phyloP scores from a whole-genome alignment of 306 rosid species.

The Cucumis sativus region DNA sequence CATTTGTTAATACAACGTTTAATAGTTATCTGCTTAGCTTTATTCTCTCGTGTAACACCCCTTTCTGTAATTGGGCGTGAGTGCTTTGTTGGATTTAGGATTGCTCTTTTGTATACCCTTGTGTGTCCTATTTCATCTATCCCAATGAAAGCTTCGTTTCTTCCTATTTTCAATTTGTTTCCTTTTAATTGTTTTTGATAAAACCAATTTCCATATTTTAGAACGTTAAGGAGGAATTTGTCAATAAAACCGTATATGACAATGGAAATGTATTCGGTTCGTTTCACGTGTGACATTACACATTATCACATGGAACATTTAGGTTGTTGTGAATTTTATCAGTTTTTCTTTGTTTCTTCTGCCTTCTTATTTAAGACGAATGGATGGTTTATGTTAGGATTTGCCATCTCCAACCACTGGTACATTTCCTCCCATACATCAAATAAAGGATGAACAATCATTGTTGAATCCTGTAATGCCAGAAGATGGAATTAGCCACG shows the following conservation, averaged over 20 bases:
- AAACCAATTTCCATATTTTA: neutral
- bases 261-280: neutral
- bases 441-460: conserved; percentile 17
- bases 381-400: conserved; percentile 26
- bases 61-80: too few species aligned
- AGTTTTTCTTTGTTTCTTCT: neutral
- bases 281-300: neutral
- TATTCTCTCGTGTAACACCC: too few species aligned
- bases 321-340: neutral
- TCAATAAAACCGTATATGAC: neutral
- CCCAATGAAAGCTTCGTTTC: too few species aligned
- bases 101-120: too few species aligned
- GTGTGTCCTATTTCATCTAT: too few species aligned
- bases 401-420: conserved; percentile 86
- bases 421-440: conserved; percentile 29
- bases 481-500: conserved; percentile 18
- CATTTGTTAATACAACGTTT: too few species aligned
- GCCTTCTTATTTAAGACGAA: neutral
- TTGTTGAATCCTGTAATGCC: conserved; percentile 11
- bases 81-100: too few species aligned
- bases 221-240: neutral
- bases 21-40: too few species aligned
- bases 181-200: neutral
- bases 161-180: too few species aligned
- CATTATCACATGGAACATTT: neutral